Evolutionary conservation across 2,329 filamentous ascomycete genomes (phyloP).

Genomic region (Phyllosticta citrichinensis): DNA sequence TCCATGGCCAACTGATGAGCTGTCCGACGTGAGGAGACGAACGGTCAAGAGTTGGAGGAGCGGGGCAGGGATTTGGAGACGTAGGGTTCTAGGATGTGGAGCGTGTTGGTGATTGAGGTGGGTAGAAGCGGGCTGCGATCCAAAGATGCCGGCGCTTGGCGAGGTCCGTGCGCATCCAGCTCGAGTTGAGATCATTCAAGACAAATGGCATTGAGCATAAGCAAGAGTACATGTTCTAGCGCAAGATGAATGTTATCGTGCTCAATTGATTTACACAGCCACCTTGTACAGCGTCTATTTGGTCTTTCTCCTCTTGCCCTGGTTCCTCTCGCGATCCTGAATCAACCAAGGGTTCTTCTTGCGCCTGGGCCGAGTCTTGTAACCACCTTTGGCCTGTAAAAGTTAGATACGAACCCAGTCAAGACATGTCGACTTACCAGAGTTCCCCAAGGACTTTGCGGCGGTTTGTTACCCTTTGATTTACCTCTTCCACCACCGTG

Average conservation of each 20-base stretch:
- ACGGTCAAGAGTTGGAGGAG: not conserved
- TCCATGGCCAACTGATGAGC: conserved; percentile 53
- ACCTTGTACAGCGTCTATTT: conserved; percentile 11
- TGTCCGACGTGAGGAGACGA: not conserved
- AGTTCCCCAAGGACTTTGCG: conserved; percentile 92
- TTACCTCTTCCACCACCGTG: conserved; percentile 99
- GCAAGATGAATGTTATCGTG: too few species aligned
- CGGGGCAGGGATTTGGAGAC: not conserved
- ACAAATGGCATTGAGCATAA: too few species aligned
- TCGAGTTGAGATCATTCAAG: not conserved
- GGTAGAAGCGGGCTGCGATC: not conserved
- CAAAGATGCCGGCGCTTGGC: not conserved
- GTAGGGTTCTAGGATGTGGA: not conserved
- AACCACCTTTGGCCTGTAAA: conserved; percentile 61
- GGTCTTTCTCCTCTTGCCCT: conserved; percentile 62
- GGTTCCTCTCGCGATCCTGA: conserved; percentile 71
- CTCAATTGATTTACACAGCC: too few species aligned
- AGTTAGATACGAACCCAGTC: not conserved
- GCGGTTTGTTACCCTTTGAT: conserved; percentile 94
- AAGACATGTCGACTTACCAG: conserved; percentile 54
- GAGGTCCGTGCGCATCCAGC: not conserved
- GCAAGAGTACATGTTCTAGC: too few species aligned
- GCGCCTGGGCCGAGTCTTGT: conserved; percentile 81
- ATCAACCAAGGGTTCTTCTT: conserved; percentile 92
- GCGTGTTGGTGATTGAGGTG: not conserved